Conservation (phyloP, 352 stramenopile genomes). For the Globisporangium ultimum region DNA sequence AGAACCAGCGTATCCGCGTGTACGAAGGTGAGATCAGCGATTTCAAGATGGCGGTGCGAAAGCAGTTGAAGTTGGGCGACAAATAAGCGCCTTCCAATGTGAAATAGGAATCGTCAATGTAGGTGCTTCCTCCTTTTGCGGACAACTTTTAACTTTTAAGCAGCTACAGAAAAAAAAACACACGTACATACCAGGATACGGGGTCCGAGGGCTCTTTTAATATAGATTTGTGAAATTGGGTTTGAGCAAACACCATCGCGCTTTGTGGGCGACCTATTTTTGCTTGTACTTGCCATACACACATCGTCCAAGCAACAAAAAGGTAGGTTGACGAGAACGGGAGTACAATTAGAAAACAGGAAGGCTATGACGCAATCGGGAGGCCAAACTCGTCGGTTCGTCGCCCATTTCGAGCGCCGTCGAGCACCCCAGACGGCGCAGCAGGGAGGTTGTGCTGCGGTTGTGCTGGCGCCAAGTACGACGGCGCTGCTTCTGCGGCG, state of each 20-base stretch:
- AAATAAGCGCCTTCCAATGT: slow-evolving; percentile 8
- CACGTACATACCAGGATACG: slow-evolving; percentile 7
- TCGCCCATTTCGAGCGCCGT: slow-evolving; percentile 21
- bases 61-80: slow-evolving; percentile 19
- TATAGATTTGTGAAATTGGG: slow-evolving; percentile 16
- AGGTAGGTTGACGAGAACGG: neutral
- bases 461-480: slow-evolving; percentile 56
- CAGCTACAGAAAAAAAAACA: slow-evolving; percentile 1
- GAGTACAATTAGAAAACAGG: neutral
- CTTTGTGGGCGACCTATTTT: neutral
- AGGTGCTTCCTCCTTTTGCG: too few species aligned
- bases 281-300: neutral
- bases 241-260: slow-evolving; percentile 8
- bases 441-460: slow-evolving; percentile 58
- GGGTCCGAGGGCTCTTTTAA: slow-evolving; percentile 7
- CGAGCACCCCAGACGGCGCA: slow-evolving; percentile 43
- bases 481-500: slow-evolving; percentile 46
- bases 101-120: too few species aligned
- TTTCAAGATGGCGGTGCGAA: slow-evolving; percentile 88
- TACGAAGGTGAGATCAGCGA: slow-evolving; percentile 98
- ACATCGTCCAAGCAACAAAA: too few species aligned
- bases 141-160: neutral
- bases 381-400: slow-evolving; percentile 76
- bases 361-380: slow-evolving; percentile 29
- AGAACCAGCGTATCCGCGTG: slow-evolving; percentile 94